phyloP scores from a whole-genome alignment of 164 flowering plant species.

The Brasenia schreberi region DNA sequence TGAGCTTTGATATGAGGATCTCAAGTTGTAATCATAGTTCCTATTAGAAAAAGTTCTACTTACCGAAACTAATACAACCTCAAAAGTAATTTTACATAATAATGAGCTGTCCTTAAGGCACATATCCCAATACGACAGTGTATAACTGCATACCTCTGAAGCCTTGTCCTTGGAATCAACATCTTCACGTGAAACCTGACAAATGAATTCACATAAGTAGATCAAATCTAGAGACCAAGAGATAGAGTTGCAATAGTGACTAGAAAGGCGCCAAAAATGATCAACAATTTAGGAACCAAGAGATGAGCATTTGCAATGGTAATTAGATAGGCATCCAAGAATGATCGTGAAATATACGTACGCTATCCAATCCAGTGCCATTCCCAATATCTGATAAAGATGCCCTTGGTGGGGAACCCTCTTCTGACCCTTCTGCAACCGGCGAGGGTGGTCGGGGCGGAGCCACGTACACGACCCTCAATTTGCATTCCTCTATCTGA shows the following conservation, averaged over 20 bases:
- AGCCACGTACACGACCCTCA: slow-evolving; percentile 73
- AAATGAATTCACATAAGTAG: too few species aligned
- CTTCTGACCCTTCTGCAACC: slow-evolving; percentile 89
- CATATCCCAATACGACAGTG: not conserved
- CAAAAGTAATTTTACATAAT: too few species aligned
- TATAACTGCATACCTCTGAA: not conserved
- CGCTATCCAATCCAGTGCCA: not conserved
- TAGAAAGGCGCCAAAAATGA: too few species aligned
- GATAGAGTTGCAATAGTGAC: too few species aligned
- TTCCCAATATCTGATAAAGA: slow-evolving; percentile 36
- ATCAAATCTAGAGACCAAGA: too few species aligned
- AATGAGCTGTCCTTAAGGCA: too few species aligned
- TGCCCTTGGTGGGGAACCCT: slow-evolving; percentile 66
- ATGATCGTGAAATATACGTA: too few species aligned
- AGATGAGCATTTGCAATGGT: too few species aligned
- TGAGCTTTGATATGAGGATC: not conserved
- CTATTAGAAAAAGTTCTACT: not conserved
- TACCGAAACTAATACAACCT: not conserved
- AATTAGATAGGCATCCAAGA: too few species aligned
- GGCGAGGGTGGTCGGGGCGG: slow-evolving; percentile 80
- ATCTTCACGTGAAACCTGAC: not conserved
- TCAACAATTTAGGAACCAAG: too few species aligned
- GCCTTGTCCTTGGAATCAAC: not conserved
- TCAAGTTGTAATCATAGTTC: not conserved
- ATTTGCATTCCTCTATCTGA: slow-evolving; percentile 65